Conservation (phyloP, 2,329 filamentous ascomycete genomes). For the Thelonectria blattea region DNA sequence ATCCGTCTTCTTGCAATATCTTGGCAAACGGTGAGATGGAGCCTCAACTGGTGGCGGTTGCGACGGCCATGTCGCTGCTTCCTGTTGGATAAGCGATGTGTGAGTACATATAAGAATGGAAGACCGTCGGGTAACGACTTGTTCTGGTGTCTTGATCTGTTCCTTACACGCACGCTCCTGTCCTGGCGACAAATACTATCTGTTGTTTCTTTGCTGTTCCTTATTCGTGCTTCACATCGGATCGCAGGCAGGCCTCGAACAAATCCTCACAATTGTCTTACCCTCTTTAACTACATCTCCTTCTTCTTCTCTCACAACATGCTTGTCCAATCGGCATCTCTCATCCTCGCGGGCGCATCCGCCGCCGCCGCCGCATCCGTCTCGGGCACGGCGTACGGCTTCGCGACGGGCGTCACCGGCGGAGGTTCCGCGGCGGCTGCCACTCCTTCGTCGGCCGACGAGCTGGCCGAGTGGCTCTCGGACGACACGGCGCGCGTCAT, state of each 20-base stretch:
- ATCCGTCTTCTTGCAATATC: constrained; percentile 6
- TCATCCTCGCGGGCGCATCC: constrained; percentile 30
- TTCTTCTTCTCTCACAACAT: constrained; percentile 13
- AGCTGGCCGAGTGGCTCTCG: constrained; percentile 47
- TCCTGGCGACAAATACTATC: constrained; percentile 9
- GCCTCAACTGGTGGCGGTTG: background rate
- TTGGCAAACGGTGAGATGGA: constrained; percentile 9
- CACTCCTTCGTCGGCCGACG: constrained; percentile 50
- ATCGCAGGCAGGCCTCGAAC: constrained; percentile 10
- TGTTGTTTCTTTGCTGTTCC: background rate
- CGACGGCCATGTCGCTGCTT: background rate
- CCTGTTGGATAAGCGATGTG: too few species aligned
- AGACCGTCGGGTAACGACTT: background rate
- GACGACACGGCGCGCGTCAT: constrained; percentile 37
- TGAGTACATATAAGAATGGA: background rate
- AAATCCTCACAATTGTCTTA: background rate
- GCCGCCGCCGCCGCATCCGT: constrained; percentile 37
- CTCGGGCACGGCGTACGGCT: constrained; percentile 40
- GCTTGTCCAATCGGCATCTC: constrained; percentile 20
- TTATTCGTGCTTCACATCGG: background rate
- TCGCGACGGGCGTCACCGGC: constrained; percentile 53
- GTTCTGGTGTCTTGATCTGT: background rate
- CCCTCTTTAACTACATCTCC: background rate
- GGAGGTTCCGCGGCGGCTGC: constrained; percentile 53
- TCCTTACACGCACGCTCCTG: constrained; percentile 3